Base-by-base conservation (phyloP, 2,329 filamentous ascomycete genomes). In the Shiraia bambusicola region DNA sequence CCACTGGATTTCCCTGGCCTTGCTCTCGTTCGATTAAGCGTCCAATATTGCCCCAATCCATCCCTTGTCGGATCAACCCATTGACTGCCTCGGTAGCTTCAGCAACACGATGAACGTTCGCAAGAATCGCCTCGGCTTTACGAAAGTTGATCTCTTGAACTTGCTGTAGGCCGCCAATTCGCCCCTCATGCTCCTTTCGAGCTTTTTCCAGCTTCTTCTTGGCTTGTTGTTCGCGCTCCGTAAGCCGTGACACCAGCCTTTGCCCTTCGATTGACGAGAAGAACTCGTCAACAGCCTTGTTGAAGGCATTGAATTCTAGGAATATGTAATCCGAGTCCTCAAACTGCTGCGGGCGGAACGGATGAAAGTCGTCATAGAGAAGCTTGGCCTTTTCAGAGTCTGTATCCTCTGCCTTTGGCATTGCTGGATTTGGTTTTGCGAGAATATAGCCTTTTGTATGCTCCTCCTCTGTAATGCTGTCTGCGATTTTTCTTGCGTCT, bases 221-320 rank as follows among this genome's bases (percentile, higher is more conserved):
- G 3, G 93, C 93, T 3, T 79, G 77, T 14, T 86, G 82, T 67
- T 98, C 90, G 34, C 86, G 82, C 66, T 97, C 92, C 3, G 82
- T 82, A 4, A 97, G 72, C 38, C 83, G 80, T 1, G 88, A 94
- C 66, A 95, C 87, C 1, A 97, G 76, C 64, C 88, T 95, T 65
- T 96, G 92, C 0, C 91, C 89, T 70, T 98, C 93, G 17, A 97
- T 81, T 0, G 92, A 97, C 0, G 93, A 97, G 67, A 95, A 97
- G 72, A 96, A 98, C 54, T 95, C 88, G 63, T 98, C 93, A 0
- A 95, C 90, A 0, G 90, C 93, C 61, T 86, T 87, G 67, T 96
- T 96, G 74, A 94, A 97, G 8, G 84, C 86, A 6, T 88, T 79
- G 52, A 91, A 90, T 39, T 88, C 81, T 10, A 97, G 62, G 12